Percentiles rank a stretch among this genome's conserved stretches.
phyloP scores from a whole-genome alignment of 495 filamentous ascomycete genomes.

The Aspergillus diversus region DNA sequence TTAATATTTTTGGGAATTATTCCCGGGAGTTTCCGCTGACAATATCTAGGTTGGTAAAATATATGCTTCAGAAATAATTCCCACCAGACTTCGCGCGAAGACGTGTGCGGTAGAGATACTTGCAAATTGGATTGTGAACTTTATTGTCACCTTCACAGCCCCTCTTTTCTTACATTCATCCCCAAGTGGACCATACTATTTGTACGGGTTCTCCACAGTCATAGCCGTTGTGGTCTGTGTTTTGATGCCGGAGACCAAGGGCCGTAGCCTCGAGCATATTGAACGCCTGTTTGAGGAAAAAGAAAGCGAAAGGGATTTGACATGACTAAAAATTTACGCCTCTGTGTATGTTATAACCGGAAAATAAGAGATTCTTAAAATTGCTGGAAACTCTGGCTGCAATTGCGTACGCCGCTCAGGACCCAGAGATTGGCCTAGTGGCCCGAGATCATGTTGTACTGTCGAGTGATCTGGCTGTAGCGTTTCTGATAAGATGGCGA shows the following conservation, averaged over 20 bases:
- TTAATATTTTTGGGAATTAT: not conserved
- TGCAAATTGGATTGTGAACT: slow-evolving; percentile 25
- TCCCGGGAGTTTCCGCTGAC: not conserved
- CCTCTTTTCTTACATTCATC: slow-evolving; percentile 20
- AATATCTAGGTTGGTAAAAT: slow-evolving; percentile 19
- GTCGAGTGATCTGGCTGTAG: not conserved
- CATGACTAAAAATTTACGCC: not conserved
- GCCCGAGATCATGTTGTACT: not conserved
- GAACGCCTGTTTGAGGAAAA: slow-evolving; percentile 21
- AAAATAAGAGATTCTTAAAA: not conserved
- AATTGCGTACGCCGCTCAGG: not conserved
- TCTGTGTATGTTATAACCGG: not conserved
- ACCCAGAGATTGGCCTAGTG: not conserved
- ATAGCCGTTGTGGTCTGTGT: slow-evolving; percentile 18
- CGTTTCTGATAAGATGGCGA: slow-evolving; percentile 6
- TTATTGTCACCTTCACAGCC: slow-evolving; percentile 22
- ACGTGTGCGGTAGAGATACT: slow-evolving; percentile 19
- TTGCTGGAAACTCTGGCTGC: not conserved
- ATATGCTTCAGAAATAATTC: slow-evolving; percentile 24
- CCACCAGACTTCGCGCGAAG: slow-evolving; percentile 18
- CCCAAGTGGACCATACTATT: slow-evolving; percentile 19
- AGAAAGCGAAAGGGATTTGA: not conserved
- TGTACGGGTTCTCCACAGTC: slow-evolving; percentile 23
- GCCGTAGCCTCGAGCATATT: slow-evolving; percentile 21
- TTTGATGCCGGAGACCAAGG: slow-evolving; percentile 27